Conservation (phyloP, 2,329 filamentous ascomycete genomes). For the Microsporum canis region DNA sequence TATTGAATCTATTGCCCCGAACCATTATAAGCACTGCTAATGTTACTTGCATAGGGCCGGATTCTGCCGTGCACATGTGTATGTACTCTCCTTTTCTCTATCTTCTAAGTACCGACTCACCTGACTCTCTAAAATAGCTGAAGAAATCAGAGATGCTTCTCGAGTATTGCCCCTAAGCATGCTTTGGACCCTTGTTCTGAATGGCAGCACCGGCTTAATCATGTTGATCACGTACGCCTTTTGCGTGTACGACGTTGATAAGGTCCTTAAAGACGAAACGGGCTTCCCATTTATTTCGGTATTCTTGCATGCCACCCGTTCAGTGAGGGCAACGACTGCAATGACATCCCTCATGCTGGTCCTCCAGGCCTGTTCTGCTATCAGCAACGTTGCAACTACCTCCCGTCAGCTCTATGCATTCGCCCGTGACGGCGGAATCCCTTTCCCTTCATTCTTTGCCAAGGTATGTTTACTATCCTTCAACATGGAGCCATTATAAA, state of each 20-base stretch:
- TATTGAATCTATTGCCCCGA: conserved; percentile 22
- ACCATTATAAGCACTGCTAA: neutral
- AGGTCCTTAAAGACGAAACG: conserved; percentile 23
- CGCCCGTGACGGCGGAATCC: conserved; percentile 26
- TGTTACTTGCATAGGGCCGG: conserved; percentile 10
- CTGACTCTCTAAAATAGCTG: conserved; percentile 22
- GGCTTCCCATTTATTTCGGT: conserved; percentile 30
- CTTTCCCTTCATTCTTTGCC: conserved; percentile 20
- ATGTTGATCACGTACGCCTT: conserved; percentile 28
- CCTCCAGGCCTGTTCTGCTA: conserved; percentile 20
- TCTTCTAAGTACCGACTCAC: neutral
- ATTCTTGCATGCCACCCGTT: conserved; percentile 39
- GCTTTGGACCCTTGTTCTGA: conserved; percentile 26
- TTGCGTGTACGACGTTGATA: conserved; percentile 25
- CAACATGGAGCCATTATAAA: no score
- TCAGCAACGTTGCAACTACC: conserved; percentile 25
- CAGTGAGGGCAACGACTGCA: conserved; percentile 23
- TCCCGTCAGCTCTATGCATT: conserved; percentile 28
- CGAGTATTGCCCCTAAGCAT: conserved; percentile 28
- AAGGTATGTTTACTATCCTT: neutral
- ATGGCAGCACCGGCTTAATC: conserved; percentile 27
- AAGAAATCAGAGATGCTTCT: conserved; percentile 30
- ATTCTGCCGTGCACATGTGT: conserved; percentile 18
- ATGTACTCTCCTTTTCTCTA: neutral
- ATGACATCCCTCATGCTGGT: conserved; percentile 26